Conservation (phyloP, 805 yeast species). For the Grigorovia jiainica region DNA sequence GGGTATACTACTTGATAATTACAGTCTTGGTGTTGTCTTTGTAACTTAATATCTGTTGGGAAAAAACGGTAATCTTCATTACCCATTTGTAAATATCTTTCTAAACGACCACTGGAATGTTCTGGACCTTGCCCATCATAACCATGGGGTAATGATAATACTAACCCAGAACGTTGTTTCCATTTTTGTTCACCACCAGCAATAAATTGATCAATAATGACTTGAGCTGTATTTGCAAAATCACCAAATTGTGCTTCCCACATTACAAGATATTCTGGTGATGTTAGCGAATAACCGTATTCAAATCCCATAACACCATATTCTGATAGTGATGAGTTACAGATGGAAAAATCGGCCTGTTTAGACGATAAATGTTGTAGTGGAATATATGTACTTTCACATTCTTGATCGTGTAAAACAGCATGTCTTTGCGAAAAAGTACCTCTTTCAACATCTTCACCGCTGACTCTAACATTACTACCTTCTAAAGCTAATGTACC, state of each 20-base stretch:
- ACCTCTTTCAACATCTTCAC: constrained; percentile 99
- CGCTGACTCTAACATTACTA: constrained; percentile 91
- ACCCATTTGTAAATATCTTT: constrained; percentile 90
- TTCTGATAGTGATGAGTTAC: constrained; percentile 94
- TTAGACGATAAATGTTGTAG: constrained; percentile 66
- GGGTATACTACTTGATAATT: constrained; percentile 98
- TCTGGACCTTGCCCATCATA: constrained; percentile 99
- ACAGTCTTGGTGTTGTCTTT: constrained; percentile 97
- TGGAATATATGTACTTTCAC: constrained; percentile 78
- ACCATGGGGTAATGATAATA: constrained; percentile 95
- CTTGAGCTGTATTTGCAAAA: constrained; percentile 99
- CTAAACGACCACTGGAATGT: constrained; percentile 96
- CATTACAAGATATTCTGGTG: constrained; percentile 92
- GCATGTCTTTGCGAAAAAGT: constrained; percentile 99
- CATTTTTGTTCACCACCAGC: constrained; percentile 97
- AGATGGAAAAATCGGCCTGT: constrained; percentile 79
- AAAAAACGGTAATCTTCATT: constrained; percentile 91
- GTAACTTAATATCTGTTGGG: constrained; percentile 83
- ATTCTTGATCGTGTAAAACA: constrained; percentile 89
- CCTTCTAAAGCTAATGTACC: constrained; percentile 92
- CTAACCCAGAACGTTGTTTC: constrained; percentile 97
- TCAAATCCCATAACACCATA: constrained; percentile 99
- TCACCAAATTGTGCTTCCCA: constrained; percentile 99
- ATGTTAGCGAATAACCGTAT: constrained; percentile 95
- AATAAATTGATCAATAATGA: constrained; percentile 90